Base-by-base conservation (phyloP, 176 grass and related monocot species). In the Rhynchospora pubera region DNA sequence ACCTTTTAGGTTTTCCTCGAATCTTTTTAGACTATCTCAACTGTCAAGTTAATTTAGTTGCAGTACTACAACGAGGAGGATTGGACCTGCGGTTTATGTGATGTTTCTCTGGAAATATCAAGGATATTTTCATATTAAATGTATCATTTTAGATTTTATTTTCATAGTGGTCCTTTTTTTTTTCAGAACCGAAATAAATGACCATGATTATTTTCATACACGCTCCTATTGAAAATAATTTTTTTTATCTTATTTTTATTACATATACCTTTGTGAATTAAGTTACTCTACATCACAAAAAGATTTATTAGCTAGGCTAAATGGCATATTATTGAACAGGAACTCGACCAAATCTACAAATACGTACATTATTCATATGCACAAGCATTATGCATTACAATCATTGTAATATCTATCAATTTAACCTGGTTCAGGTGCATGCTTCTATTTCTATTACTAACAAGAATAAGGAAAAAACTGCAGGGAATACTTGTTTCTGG, bases 401-500 rank as follows among this genome's bases (percentile, higher is more conserved):
- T n/a, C 50, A 14, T 52, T 51, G 53, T 12, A 5, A 52, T 51
- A 51, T 51, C 0, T 30, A 55, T 46, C 22, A 75, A 16, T 53
- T 28, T 52, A 76, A 13, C 5, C 23, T 18, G 48, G 71, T 76
- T 53, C 22, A 26, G 23, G 30, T 32, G 6, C 14, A 77, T 56
- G 22, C 13, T 77, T 56, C 6, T 55, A 16, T 52, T 55, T 71
- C 47, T 56, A 44, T 18, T 56, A 77, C 50, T 56, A 34, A 77
- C n/a, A n/a, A n/a, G n/a, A n/a, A n/a, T n/a, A 55, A 55, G 50
- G 72, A 39, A 55, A 63, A 11, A 48, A 24, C 65, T 30, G 62
- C 84, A 91, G 76, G 89, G 92, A 0, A 52, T 93, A 12, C 62
- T 83, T 7, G 85, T 91, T 24, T 89, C 91, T 2, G 87, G 89